These are phyloP conservation scores for Henckelia pumila DNA, from an alignment of 257 asterid species.

Conservation along the genomic window DNA sequence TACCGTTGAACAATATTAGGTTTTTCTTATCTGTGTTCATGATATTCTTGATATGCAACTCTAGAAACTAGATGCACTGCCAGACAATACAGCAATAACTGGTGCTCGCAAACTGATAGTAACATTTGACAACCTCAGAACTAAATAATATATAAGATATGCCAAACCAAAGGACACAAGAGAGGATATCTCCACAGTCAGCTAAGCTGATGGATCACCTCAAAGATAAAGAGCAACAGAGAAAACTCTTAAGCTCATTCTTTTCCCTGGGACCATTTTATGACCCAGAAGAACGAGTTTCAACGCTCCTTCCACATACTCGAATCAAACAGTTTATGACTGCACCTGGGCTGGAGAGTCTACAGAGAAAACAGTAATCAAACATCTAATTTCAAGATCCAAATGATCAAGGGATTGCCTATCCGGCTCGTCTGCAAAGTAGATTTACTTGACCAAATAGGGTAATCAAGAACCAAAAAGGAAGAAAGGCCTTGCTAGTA, in stretches of 20 bases:
- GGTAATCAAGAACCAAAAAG: neutral
- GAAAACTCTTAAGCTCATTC: neutral
- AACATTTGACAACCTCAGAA: neutral
- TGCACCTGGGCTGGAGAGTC: neutral
- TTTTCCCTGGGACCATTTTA: neutral
- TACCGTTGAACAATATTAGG: neutral
- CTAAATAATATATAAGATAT: neutral
- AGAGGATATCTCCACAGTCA: too few relatives aligned
- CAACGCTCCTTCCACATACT: neutral
- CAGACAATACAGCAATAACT: slow-evolving; percentile 4
- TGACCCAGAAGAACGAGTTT: neutral
- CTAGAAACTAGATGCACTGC: neutral
- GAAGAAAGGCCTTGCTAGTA: neutral
- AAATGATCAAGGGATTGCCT: neutral
- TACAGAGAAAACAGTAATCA: neutral
- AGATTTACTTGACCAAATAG: too few relatives aligned
- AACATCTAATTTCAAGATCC: slow-evolving; percentile 1
- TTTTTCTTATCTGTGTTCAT: neutral
- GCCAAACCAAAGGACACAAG: neutral
- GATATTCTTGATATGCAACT: neutral
- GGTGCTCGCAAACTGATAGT: slow-evolving; percentile 7
- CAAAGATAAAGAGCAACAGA: neutral
- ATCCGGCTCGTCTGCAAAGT: neutral
- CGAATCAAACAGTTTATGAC: neutral
- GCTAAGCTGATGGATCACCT: slow-evolving; percentile 2